These are phyloP conservation scores for Pseudogymnoascus sp. DNA, from an alignment of 2,329 filamentous ascomycete species.

Conservation along the genomic window DNA sequence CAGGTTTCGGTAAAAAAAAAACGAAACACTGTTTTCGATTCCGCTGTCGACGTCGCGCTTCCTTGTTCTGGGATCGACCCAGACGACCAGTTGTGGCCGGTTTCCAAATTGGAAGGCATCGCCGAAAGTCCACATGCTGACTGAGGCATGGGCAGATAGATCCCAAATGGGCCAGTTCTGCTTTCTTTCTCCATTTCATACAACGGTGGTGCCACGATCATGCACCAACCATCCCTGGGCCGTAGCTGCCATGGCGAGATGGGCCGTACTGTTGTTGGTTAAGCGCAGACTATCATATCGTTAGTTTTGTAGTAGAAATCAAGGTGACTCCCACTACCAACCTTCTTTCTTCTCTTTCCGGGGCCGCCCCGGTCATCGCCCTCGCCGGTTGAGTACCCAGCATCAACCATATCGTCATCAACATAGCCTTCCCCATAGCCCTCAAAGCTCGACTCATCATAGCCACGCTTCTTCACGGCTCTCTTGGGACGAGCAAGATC, in stretches of 20 bases:
- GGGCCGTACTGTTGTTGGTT: conserved; percentile 19
- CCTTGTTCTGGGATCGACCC: background rate
- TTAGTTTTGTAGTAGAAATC: conserved; percentile 13
- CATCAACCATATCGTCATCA: conserved; percentile 59
- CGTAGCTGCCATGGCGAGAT: conserved; percentile 40
- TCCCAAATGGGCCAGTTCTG: background rate
- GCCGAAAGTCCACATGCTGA: background rate
- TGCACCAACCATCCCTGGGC: conserved; percentile 53
- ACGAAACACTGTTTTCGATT: conserved; percentile 3
- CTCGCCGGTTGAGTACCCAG: conserved; percentile 66
- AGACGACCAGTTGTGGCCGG: background rate
- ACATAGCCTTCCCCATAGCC: conserved; percentile 67
- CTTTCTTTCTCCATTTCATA: background rate
- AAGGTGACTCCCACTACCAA: conserved; percentile 29
- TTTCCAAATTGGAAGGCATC: conserved; percentile 1
- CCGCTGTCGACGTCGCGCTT: background rate
- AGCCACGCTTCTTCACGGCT: conserved; percentile 66
- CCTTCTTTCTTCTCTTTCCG: conserved; percentile 62
- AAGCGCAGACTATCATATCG: background rate
- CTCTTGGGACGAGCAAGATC: conserved; percentile 52
- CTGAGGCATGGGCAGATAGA: background rate
- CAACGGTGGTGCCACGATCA: conserved; percentile 28
- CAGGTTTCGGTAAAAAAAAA: conserved; percentile 8
- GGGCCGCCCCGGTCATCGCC: conserved; percentile 53
- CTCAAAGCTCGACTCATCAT: conserved; percentile 67